A percentile compares a stretch with the other conserved stretches of the same genome.
These are phyloP conservation scores for Talaromyces atroroseus DNA, from an alignment of 2,329 filamentous ascomycete genomes.

Conservation along the genomic window DNA sequence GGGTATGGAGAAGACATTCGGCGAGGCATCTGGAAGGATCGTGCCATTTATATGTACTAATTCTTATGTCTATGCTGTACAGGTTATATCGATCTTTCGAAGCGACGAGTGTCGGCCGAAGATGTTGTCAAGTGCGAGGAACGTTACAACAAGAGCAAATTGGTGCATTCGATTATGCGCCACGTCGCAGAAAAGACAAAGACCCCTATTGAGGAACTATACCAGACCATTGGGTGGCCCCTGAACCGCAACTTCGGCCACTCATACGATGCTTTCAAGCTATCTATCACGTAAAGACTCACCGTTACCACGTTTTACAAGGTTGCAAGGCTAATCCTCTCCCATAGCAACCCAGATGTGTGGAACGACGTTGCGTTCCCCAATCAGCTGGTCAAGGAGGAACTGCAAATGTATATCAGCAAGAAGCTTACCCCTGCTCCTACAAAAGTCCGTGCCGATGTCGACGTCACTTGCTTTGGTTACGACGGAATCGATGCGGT, in stretches of 20 bases:
- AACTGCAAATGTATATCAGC: slow-evolving; percentile 90
- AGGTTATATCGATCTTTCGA: slow-evolving; percentile 97
- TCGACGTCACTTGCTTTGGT: slow-evolving; percentile 90
- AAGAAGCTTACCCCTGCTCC: slow-evolving; percentile 96
- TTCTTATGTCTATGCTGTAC: slow-evolving; percentile 7
- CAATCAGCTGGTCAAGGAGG: slow-evolving; percentile 75
- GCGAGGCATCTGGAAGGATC: background rate
- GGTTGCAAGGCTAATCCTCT: background rate
- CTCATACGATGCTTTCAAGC: slow-evolving; percentile 96
- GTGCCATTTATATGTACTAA: background rate
- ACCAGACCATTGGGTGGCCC: slow-evolving; percentile 93
- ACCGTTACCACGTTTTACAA: background rate
- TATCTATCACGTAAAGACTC: slow-evolving; percentile 78
- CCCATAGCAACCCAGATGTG: slow-evolving; percentile 75
- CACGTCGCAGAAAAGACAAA: slow-evolving; percentile 97
- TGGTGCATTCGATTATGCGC: slow-evolving; percentile 97
- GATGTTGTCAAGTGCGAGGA: slow-evolving; percentile 98
- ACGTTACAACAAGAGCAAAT: slow-evolving; percentile 99
- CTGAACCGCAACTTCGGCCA: slow-evolving; percentile 97
- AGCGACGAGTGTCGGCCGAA: slow-evolving; percentile 94
- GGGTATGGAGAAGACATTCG: slow-evolving; percentile 46
- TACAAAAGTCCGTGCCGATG: slow-evolving; percentile 97
- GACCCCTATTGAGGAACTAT: slow-evolving; percentile 88
- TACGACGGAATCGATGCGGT: slow-evolving; percentile 99
- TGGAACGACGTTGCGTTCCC: slow-evolving; percentile 93